These are phyloP conservation scores for Penicillium simplicissimum DNA, from an alignment of 495 filamentous ascomycete species.

Conservation along the genomic window DNA sequence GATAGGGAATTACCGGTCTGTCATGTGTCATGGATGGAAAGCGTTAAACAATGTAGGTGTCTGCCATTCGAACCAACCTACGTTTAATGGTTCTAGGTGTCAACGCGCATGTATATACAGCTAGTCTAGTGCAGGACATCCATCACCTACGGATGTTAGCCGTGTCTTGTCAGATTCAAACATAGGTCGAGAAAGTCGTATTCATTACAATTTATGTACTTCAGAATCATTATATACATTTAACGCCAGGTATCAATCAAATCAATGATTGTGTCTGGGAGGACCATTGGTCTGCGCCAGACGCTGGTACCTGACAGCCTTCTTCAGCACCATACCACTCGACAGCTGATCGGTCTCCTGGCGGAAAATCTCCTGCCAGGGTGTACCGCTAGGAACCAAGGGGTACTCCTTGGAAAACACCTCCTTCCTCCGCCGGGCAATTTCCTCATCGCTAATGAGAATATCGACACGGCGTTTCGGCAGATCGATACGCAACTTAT, in stretches of 20 bases:
- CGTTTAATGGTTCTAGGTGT: background rate
- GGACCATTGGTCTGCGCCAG: conserved; percentile 47
- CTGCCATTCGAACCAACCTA: background rate
- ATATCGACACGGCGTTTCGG: conserved; percentile 55
- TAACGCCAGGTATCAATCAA: background rate
- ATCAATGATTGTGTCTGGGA: conserved; percentile 55
- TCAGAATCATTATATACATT: background rate
- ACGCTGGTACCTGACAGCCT: conserved; percentile 53
- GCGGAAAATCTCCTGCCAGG: conserved; percentile 55
- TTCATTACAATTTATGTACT: background rate
- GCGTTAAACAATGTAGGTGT: background rate
- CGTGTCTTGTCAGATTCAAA: background rate
- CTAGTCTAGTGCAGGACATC: too few relatives aligned
- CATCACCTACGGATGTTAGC: too few relatives aligned
- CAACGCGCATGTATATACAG: too few relatives aligned
- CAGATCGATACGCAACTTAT: conserved; percentile 57
- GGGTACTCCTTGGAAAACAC: conserved; percentile 33
- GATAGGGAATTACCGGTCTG: background rate
- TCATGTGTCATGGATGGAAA: background rate
- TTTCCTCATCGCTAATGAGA: conserved; percentile 57
- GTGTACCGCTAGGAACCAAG: conserved; percentile 32
- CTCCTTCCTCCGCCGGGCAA: conserved; percentile 62
- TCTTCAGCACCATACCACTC: conserved; percentile 54
- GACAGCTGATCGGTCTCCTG: conserved; percentile 51
- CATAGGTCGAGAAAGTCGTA: background rate